These are phyloP conservation scores for Fusarium brevicatenulatum DNA, from an alignment of 2,329 filamentous ascomycete genomes.

Conservation along the genomic window DNA sequence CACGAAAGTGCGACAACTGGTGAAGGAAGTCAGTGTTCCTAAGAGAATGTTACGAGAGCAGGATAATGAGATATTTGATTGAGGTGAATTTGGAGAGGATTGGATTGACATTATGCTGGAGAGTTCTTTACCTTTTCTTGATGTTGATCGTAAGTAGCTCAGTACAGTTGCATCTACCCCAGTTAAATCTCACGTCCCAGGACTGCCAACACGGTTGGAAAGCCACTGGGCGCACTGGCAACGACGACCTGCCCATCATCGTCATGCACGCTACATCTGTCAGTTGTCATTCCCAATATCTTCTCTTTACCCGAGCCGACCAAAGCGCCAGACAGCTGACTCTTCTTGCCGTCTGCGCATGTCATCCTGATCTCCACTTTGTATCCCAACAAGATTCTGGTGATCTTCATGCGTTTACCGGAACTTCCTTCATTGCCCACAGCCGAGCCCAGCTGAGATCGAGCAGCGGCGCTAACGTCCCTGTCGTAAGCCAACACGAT, in stretches of 20 bases:
- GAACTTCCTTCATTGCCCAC: neutral
- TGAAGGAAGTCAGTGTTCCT: accelerated
- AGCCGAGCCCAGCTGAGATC: neutral
- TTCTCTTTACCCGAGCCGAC: neutral
- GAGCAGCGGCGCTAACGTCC: neutral
- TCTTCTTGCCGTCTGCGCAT: neutral
- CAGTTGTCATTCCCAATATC: neutral
- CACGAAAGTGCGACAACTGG: no score
- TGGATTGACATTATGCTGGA: accelerated
- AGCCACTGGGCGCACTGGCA: neutral
- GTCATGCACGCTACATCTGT: neutral
- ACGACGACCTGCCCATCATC: neutral
- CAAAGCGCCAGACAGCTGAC: neutral
- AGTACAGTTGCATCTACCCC: accelerated
- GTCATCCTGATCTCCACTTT: neutral
- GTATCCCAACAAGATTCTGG: neutral
- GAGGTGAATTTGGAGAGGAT: accelerated
- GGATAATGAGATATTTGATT: no score
- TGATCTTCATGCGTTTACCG: neutral
- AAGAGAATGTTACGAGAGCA: accelerated
- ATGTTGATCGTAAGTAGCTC: accelerated
- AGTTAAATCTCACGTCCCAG: neutral
- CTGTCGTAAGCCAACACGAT: accelerated
- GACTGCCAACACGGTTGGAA: neutral
- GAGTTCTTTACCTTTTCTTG: accelerated